Conservation (phyloP, 2,329 filamentous ascomycete species). For the Penicillium brasilianum region DNA sequence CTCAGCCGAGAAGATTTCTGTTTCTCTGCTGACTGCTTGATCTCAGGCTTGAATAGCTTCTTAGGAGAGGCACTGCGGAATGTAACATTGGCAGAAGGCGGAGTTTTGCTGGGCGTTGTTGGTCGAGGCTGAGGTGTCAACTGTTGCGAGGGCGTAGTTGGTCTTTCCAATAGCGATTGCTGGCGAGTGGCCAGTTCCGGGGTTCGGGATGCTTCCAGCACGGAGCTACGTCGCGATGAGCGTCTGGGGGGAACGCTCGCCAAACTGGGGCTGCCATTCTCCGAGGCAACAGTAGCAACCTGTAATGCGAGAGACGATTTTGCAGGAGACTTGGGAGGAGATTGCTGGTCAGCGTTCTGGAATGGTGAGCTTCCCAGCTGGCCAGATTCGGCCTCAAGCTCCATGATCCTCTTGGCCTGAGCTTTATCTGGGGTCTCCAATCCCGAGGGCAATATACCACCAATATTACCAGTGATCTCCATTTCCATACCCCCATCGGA, state of each 20-base stretch:
- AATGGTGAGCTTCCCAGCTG: slow-evolving; percentile 56
- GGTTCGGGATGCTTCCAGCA: slow-evolving; percentile 49
- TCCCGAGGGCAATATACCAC: slow-evolving; percentile 57
- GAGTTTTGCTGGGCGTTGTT: slow-evolving; percentile 57
- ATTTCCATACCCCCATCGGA: slow-evolving; percentile 52
- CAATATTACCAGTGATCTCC: slow-evolving; percentile 63
- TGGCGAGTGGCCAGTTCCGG: slow-evolving; percentile 47
- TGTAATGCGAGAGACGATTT: slow-evolving; percentile 38
- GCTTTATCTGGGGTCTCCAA: slow-evolving; percentile 48
- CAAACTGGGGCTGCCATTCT: slow-evolving; percentile 61
- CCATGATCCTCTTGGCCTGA: slow-evolving; percentile 63
- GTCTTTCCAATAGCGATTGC: slow-evolving; percentile 47
- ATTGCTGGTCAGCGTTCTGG: slow-evolving; percentile 40
- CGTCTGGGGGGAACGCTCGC: slow-evolving; percentile 57
- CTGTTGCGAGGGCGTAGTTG: slow-evolving; percentile 46
- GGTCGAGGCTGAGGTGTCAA: slow-evolving; percentile 53
- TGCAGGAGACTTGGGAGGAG: slow-evolving; percentile 33
- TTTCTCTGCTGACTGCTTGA: slow-evolving; percentile 45
- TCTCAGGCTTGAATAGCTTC: slow-evolving; percentile 51
- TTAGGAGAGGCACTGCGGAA: slow-evolving; percentile 57
- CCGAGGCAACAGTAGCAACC: slow-evolving; percentile 50
- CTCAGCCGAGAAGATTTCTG: slow-evolving; percentile 45
- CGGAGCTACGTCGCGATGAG: slow-evolving; percentile 53
- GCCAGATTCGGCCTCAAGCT: slow-evolving; percentile 60
- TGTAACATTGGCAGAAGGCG: slow-evolving; percentile 53